A percentile compares a stretch with the other conserved stretches of the same genome.
Evolutionary conservation across 495 filamentous ascomycete species (phyloP).

Genomic region (Tuber magnatum): DNA sequence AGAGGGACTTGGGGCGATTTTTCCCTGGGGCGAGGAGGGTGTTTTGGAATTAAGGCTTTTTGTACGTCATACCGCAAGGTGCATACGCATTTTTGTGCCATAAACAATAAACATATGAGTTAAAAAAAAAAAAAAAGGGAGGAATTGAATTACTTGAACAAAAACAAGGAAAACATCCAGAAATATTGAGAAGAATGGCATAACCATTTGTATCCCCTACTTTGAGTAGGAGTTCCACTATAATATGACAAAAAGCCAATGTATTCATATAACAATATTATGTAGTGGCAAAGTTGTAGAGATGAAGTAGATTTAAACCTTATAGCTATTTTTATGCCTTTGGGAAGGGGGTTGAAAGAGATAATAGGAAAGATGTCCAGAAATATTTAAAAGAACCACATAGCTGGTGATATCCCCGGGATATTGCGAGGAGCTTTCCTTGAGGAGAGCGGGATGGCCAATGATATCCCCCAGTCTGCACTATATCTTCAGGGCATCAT

Average conservation of each 20-base stretch:
- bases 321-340: neutral
- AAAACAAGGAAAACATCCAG: neutral
- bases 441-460: too few relatives aligned
- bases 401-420: neutral
- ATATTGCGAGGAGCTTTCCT: too few relatives aligned
- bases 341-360: neutral
- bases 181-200: neutral
- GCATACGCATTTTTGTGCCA: too few relatives aligned
- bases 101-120: too few relatives aligned
- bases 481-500: too few relatives aligned
- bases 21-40: too few relatives aligned
- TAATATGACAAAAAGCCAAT: neutral
- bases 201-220: neutral
- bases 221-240: neutral
- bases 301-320: neutral
- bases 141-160: neutral
- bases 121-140: too few relatives aligned
- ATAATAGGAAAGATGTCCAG: neutral
- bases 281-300: neutral
- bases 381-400: neutral
- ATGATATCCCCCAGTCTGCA: too few relatives aligned
- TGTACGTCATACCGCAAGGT: too few relatives aligned
- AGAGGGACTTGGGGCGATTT: too few relatives aligned
- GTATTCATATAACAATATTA: neutral
- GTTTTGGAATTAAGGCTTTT: too few relatives aligned